Base-by-base conservation (phyloP, 1,139 yeast species). In the Blastobotrys aristatus region DNA sequence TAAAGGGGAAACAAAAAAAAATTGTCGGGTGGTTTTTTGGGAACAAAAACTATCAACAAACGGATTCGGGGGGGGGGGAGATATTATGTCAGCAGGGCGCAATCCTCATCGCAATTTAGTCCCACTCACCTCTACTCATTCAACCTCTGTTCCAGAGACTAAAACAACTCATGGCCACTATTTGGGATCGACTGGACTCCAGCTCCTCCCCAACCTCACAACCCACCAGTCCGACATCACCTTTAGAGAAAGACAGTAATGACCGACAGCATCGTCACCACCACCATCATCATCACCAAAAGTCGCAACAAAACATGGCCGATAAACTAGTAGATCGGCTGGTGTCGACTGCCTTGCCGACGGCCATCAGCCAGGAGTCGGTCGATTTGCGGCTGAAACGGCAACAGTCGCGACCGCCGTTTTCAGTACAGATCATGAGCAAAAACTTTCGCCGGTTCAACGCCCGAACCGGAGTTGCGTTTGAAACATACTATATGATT, bases 311-410 rank as follows among this genome's bases (percentile, higher is more conserved):
- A 16, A 40, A 33, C 27, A 40, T 57, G 46, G 75, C 85, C 0
- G 95, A 87, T 57, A 82, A 80, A 51, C 65, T 87, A 45, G 74
- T 86, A 56, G 95, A 86, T 58, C 76, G 79, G 57, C 69, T 85
- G 35, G 70, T 86, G 2, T 70, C 78, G 26, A 79, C 85, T 80
- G 81, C 89, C 4, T 68, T 86, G 31, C 94, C 95, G 0, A 74
- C 84, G 4, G 73, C 82, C 10, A 29, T 44, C n/a, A 36, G 30
- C 18, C 22, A 37, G 2, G 36, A 42, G 21, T 30, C 29, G 1
- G 39, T 44, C 2, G 49, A 47, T 50, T 79, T 2, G 71, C 71
- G 44, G 51, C 62, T 24, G 64, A 66, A 2, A 71, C 62, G 16
- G 61, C 88, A 85, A 50, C 77, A 77, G 52, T 65, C 71, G 17